Evolutionary conservation across 2,329 filamentous ascomycete species (phyloP), one percentile per base, ranked within the genome.

Genomic region (Beauveria sp.): DNA sequence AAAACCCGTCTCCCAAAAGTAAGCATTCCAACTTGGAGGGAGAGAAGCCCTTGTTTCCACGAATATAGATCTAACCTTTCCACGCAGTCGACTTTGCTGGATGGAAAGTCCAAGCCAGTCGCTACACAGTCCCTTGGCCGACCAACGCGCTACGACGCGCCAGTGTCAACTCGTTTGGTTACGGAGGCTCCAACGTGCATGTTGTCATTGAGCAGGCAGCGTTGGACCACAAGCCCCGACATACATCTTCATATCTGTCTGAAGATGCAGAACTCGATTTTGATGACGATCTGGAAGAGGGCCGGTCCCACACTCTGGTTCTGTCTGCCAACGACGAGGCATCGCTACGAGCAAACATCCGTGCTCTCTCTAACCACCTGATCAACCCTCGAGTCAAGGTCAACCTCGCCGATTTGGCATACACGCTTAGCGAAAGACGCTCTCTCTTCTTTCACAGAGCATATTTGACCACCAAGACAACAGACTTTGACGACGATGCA

Each of bases 161-260:
- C 24, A 72, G 73, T 60, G 69, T 78, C 54, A 77, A 77, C 64
- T 75, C 73, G 6, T 79, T 78, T 63, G 77, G 77, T 1, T 78
- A 74, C 42, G 77, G 77, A 10, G 77, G 77, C 12, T 71, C 73
- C 31, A 79, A 79, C 62, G 74, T 73, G 0, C 77, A 80, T 65
- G 68, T 69, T 5, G 72, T 79, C 20, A 60, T 79, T 43, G 69
- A 72, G 26, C 46, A 60, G 22, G 31, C 46, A 9, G 22, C 48
- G 5, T 9, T 16, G 7, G 34, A 45, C 9, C 26, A 28, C 38
- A 45, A 52, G 12, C 24, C 31, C 10, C 42, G 42, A 1, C 45
- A 46, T 10, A 20, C 38, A 14, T 57, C 54, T n/a, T 57, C 54
- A 2, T 57, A 57, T 40, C 34, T 40, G 6, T 43, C 57, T 3